Conservation (phyloP, 371 early-diverging fungal species). For the Thermomucor indicae-seudaticae region DNA sequence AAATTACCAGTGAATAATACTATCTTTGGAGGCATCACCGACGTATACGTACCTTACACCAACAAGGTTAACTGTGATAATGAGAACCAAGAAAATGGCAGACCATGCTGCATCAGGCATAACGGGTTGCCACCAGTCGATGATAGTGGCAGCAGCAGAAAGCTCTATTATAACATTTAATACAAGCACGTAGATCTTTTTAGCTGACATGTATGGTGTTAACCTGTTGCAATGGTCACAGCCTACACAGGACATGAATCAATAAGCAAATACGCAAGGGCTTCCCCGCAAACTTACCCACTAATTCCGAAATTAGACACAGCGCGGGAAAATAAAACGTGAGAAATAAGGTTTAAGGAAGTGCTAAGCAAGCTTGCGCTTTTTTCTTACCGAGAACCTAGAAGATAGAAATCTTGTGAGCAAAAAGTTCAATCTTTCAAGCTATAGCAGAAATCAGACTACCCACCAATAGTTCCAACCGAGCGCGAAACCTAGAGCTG, state of each 20-base stretch:
- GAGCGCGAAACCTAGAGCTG: slow-evolving; percentile 77
- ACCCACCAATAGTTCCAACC: slow-evolving; percentile 57
- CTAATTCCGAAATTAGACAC: slow-evolving; percentile 13
- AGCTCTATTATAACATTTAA: slow-evolving; percentile 67
- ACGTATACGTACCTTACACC: slow-evolving; percentile 43
- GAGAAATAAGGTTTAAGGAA: too few species aligned
- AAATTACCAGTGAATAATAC: too few species aligned
- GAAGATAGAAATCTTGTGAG: slow-evolving; percentile 3
- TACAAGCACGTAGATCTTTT: too few species aligned
- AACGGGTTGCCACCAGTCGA: slow-evolving; percentile 68
- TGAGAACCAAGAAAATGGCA: slow-evolving; percentile 47
- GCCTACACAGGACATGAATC: slow-evolving; percentile 10
- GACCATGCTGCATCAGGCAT: slow-evolving; percentile 60
- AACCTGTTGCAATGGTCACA: slow-evolving; percentile 36
- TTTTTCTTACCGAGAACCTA: slow-evolving; percentile 44
- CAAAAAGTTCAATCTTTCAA: too few species aligned
- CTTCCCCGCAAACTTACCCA: slow-evolving; percentile 41
- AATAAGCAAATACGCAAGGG: too few species aligned
- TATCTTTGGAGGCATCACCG: too few species aligned
- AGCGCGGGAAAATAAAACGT: too few species aligned
- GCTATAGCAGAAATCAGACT: too few species aligned
- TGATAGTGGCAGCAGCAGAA: slow-evolving; percentile 74
- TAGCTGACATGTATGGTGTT: too few species aligned
- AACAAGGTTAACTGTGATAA: slow-evolving; percentile 55
- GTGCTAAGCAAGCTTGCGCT: too few species aligned